Base-by-base conservation (phyloP, 805 yeast genomes). In the Saccharomycopsis babjevae region DNA sequence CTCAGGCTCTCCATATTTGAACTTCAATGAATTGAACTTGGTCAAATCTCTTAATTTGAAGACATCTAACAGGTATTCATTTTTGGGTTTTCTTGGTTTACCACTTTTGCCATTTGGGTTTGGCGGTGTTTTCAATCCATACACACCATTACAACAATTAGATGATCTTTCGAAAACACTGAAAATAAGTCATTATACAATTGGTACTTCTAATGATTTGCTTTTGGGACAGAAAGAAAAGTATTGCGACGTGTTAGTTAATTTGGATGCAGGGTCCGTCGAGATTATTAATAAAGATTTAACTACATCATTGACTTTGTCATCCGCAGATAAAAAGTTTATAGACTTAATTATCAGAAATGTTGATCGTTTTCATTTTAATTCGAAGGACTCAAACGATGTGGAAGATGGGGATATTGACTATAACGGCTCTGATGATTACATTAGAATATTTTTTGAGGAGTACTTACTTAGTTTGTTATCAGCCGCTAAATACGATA, bases 101-200 rank as follows among this genome's bases (percentile, higher is more conserved):
- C 99, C 99, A 0, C 75, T 94, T 57, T 92, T 87, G 67, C 72
- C 91, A 1, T 94, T 94, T 72, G 90, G 90, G 57, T 81, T 83
- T 66, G 96, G 96, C 54, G 91, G 96, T 1, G 79, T 93, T 62
- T 92, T 96, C 78, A 86, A 87, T 66, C 98, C 99, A 1, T 94
- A 93, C 73, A 79, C 92, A n/a, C 96, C 98, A 0, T 75, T 94
- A 60, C 99, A 93, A 71, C 98, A 93, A 69, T 75, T 93, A 60
- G 88, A 87, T 58, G 91, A 88, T 66, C 76, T 94, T 58, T 77
- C 76, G 38, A 78, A 80, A 22, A 74, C 76, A 1, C 80, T 78
- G 57, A 63, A 63, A 30, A 80, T 92, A 0, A 74, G 79, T 40
- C 83, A 84, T 69, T 94, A 83, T 66, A 74, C 89, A 69, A 80